Percentiles rank a stretch among this genome's conserved stretches.
Evolutionary conservation across 2,329 filamentous ascomycete species (phyloP).

Genomic region (Beauveria scarabaeidicola): DNA sequence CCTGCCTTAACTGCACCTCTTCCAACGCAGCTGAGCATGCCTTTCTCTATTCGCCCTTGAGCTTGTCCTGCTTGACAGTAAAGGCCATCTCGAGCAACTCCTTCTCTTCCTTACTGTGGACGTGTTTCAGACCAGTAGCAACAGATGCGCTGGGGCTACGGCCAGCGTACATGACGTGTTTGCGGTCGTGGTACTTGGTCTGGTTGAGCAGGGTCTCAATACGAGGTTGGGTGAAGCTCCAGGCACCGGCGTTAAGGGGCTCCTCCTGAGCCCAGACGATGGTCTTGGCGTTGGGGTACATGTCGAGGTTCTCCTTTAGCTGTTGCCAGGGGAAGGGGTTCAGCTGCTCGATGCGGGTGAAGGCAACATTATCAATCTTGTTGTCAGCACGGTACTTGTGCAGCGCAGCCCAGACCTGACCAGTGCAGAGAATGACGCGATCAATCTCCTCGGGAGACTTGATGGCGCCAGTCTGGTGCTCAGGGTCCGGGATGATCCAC

Average conservation of each 20-base stretch:
- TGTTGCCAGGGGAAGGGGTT: conserved; percentile 99
- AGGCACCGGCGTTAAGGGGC: conserved; percentile 92
- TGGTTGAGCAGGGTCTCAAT: conserved; percentile 94
- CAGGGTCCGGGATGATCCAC: conserved; percentile 90
- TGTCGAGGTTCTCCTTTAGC: conserved; percentile 91
- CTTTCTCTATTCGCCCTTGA: conserved; percentile 52
- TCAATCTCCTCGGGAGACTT: conserved; percentile 79
- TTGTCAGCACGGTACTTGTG: conserved; percentile 85
- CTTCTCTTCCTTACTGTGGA: conserved; percentile 87
- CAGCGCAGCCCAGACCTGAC: conserved; percentile 87
- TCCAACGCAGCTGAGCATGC: not conserved
- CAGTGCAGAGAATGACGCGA: conserved; percentile 87
- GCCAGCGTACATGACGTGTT: conserved; percentile 96
- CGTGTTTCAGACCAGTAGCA: conserved; percentile 82
- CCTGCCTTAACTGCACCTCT: not conserved
- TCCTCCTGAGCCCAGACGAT: conserved; percentile 98
- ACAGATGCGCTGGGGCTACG: conserved; percentile 89
- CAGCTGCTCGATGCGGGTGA: conserved; percentile 94
- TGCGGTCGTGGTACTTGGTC: conserved; percentile 84
- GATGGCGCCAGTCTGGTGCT: conserved; percentile 67
- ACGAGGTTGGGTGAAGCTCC: conserved; percentile 94
- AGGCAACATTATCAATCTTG: conserved; percentile 80
- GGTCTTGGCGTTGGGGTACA: conserved; percentile 93
- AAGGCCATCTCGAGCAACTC: conserved; percentile 65
- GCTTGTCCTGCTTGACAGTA: conserved; percentile 57